Evolutionary conservation across 1,284 basidiomycete genomes (phyloP).

Genomic region (Ceratobasidium sp.): DNA sequence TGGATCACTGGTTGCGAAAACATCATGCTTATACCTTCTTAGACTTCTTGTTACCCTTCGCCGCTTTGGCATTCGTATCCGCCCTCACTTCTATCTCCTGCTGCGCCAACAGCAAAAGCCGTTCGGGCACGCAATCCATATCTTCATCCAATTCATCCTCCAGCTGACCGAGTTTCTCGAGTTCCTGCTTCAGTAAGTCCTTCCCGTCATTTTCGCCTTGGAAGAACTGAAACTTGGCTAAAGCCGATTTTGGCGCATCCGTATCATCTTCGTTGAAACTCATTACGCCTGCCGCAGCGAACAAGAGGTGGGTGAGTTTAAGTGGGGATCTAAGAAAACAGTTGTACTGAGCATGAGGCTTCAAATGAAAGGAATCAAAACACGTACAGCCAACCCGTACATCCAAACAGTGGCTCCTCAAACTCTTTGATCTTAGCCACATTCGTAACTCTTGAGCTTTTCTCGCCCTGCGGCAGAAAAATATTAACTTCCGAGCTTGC

Average conservation of each 20-base stretch:
- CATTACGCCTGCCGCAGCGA: slow-evolving; percentile 15
- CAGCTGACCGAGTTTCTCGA: background rate
- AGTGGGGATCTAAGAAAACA: slow-evolving; percentile 10
- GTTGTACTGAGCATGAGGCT: background rate
- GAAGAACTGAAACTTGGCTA: slow-evolving; percentile 22
- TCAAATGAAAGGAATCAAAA: background rate
- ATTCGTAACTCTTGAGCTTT: background rate
- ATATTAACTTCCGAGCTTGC: no score
- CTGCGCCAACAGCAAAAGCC: slow-evolving; percentile 13
- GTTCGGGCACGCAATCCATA: slow-evolving; percentile 12
- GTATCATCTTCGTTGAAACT: slow-evolving; percentile 7
- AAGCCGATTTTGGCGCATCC: background rate
- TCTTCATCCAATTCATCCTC: background rate
- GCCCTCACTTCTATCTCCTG: background rate
- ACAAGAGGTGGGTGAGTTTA: slow-evolving; percentile 23
- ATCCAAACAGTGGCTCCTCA: slow-evolving; percentile 34
- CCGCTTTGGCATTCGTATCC: no score
- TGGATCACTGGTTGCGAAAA: no score
- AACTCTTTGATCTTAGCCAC: slow-evolving; percentile 11
- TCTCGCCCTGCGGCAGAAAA: background rate
- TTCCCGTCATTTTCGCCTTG: slow-evolving; percentile 26
- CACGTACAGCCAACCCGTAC: slow-evolving; percentile 40
- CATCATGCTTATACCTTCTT: no score
- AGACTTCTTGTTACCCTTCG: no score
- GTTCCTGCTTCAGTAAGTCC: background rate